A percentile compares a stretch with the other conserved stretches of the same genome.
Evolutionary conservation across 1,284 basidiomycete species (phyloP).

Genomic region (Pascua sp.): DNA sequence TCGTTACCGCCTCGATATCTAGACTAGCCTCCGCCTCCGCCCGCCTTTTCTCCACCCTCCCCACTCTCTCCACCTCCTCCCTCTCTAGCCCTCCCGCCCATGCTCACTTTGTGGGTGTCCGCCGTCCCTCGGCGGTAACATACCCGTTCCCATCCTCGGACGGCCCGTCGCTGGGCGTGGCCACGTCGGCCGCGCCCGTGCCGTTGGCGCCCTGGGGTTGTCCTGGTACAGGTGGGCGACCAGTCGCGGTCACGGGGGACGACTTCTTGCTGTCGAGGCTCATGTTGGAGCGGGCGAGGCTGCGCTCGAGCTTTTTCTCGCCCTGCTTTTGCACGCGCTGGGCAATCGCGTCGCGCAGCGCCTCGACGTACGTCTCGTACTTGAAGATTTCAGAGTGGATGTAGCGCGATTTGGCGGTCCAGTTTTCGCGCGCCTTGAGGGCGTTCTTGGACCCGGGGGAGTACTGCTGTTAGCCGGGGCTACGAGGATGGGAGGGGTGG

Average conservation of each 20-base stretch:
- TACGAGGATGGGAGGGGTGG: not conserved
- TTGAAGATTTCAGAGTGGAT: conserved; percentile 89
- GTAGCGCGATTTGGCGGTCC: conserved; percentile 86
- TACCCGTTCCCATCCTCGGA: not conserved
- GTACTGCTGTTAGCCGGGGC: conserved; percentile 58
- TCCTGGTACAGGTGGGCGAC: not conserved
- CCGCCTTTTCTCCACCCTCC: too few relatives aligned
- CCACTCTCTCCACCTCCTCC: too few relatives aligned
- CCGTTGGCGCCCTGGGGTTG: not conserved
- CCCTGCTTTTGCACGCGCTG: conserved; percentile 71
- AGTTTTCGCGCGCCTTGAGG: conserved; percentile 77
- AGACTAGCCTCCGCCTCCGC: too few relatives aligned
- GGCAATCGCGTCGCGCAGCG: conserved; percentile 72
- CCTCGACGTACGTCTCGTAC: conserved; percentile 92
- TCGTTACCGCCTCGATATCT: too few relatives aligned
- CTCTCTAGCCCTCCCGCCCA: too few relatives aligned
- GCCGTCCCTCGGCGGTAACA: not conserved
- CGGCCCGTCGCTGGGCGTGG: not conserved
- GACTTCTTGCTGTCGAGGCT: conserved; percentile 3
- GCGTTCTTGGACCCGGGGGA: conserved; percentile 69
- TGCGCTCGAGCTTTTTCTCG: conserved; percentile 3
- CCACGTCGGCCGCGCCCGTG: not conserved
- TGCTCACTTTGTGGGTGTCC: not conserved
- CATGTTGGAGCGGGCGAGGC: conserved; percentile 25
- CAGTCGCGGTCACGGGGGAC: not conserved